These are phyloP conservation scores for Pythium aphanidermatum DNA, from an alignment of 352 stramenopile species.

Conservation along the genomic window DNA sequence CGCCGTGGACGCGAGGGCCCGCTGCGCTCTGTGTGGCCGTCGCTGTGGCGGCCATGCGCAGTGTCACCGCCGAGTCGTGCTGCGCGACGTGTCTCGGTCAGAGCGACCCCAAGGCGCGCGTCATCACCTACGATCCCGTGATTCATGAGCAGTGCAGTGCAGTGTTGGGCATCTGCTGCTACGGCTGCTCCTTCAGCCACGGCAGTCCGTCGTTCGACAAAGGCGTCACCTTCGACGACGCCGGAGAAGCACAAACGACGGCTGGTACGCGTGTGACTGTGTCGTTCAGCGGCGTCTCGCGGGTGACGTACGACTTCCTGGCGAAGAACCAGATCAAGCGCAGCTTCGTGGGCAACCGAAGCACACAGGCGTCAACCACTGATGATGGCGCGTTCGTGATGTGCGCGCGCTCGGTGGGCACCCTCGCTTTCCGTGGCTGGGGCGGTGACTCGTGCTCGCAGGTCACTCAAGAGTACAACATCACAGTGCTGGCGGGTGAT, in stretches of 20 bases:
- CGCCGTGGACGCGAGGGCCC: no score
- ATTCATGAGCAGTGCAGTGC: slow-evolving; percentile 34
- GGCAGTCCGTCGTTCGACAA: slow-evolving; percentile 26
- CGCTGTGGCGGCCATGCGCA: not conserved
- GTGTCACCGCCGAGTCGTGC: slow-evolving; percentile 12
- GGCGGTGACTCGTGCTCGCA: slow-evolving; percentile 17
- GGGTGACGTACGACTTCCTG: slow-evolving; percentile 24
- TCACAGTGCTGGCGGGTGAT: slow-evolving; percentile 7
- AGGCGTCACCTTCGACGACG: slow-evolving; percentile 30
- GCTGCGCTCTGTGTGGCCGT: not conserved
- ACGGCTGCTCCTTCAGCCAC: slow-evolving; percentile 34
- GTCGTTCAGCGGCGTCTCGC: slow-evolving; percentile 14
- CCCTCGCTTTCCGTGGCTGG: slow-evolving; percentile 21
- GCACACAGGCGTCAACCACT: slow-evolving; percentile 11
- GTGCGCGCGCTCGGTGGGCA: slow-evolving; percentile 10
- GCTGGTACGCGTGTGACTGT: slow-evolving; percentile 20
- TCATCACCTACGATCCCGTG: slow-evolving; percentile 41
- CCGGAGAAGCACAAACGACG: slow-evolving; percentile 20
- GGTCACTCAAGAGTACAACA: slow-evolving; percentile 21
- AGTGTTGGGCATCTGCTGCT: slow-evolving; percentile 44
- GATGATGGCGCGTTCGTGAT: slow-evolving; percentile 11
- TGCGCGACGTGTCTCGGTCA: slow-evolving; percentile 37
- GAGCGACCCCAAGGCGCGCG: slow-evolving; percentile 23
- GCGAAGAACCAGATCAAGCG: slow-evolving; percentile 17
- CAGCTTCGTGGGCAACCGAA: slow-evolving; percentile 20